Evolutionary conservation across 768 basidiomycete genomes (phyloP), one percentile per base, ranked within the genome.

Genomic region (Pleurotus eryngii): DNA sequence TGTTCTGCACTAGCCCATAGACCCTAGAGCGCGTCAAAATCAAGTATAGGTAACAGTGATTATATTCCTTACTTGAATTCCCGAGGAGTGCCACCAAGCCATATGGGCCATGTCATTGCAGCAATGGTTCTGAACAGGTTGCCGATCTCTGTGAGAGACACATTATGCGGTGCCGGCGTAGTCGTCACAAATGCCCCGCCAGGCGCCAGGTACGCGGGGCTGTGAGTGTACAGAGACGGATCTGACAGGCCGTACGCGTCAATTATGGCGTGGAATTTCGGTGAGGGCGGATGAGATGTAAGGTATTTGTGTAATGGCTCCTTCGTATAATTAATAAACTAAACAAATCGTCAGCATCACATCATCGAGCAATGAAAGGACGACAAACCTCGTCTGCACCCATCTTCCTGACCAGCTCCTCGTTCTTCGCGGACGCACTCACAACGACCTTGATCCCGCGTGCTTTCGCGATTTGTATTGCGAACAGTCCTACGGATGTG

Each of bases 381-480:
- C 17, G 12, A 2, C 48, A 53, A 30, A 84, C 85, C 72, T 85
- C 78, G 53, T 90, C 90, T 2, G 85, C 89, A 22, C 90, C 90
- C 37, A 86, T 62, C 1, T 63, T 61, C 8, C 77, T 78, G 38
- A 90, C 82, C 51, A 83, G 81, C 4, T 76, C 74, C 45, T 81
- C 79, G 59, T 89, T 90, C 66, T 77, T 81, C 1, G 65, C 74
- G 3, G 86, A 89, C 8, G 85, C 86, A 27, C 77, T 81, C 0
- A 81, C 81, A 1, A 80, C 72, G 4, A 90, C 87, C 49, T 66
- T 72, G 56, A 82, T 81, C 3, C 86, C 86, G 59, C 73, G 74
- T 0, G 81, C 76, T 65, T 90, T 91, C 6, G 89, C 87, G 8
- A 90, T 65, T 66, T 90, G 87, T 48, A 91, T 86, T 0, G 86